Evolutionary conservation across 2,329 filamentous ascomycete species (phyloP).

Genomic region (Aureobasidium lini): DNA sequence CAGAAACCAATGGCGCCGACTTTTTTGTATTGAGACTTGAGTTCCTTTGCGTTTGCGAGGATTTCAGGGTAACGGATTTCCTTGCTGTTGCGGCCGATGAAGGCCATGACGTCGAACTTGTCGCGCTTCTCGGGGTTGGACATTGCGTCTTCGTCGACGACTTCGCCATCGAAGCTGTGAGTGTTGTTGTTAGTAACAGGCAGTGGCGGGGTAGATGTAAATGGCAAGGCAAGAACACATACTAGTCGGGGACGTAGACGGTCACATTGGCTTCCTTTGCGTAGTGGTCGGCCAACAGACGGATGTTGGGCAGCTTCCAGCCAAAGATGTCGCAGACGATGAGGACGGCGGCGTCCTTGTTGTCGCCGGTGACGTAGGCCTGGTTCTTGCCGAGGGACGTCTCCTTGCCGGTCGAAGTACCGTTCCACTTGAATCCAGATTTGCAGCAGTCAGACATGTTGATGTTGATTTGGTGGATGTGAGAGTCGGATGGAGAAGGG

Average conservation of each 20-base stretch:
- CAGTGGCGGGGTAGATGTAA: neutral
- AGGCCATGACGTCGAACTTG: slow-evolving; percentile 20
- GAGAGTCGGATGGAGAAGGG: neutral
- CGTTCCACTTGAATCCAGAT: slow-evolving; percentile 24
- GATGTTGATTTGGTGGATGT: neutral
- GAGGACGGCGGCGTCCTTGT: slow-evolving; percentile 22
- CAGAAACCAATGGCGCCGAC: slow-evolving; percentile 44
- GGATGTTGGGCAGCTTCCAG: slow-evolving; percentile 39
- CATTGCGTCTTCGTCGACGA: slow-evolving; percentile 15
- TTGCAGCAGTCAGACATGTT: slow-evolving; percentile 19
- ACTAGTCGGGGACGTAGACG: slow-evolving; percentile 36
- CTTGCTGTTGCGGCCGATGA: slow-evolving; percentile 18
- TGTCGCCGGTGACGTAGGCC: slow-evolving; percentile 23
- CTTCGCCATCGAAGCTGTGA: slow-evolving; percentile 20
- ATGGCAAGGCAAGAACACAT: neutral
- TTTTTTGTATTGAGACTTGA: slow-evolving; percentile 29
- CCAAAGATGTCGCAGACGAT: slow-evolving; percentile 31
- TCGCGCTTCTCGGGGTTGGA: slow-evolving; percentile 16
- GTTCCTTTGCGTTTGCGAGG: slow-evolving; percentile 29
- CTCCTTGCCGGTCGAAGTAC: slow-evolving; percentile 19
- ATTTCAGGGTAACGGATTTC: slow-evolving; percentile 31
- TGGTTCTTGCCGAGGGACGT: slow-evolving; percentile 19
- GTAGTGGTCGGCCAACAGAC: slow-evolving; percentile 42
- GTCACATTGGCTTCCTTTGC: slow-evolving; percentile 39
- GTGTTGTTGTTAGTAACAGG: neutral